Conservation (phyloP, 805 yeast species). For the Yarrowia alimentaria region DNA sequence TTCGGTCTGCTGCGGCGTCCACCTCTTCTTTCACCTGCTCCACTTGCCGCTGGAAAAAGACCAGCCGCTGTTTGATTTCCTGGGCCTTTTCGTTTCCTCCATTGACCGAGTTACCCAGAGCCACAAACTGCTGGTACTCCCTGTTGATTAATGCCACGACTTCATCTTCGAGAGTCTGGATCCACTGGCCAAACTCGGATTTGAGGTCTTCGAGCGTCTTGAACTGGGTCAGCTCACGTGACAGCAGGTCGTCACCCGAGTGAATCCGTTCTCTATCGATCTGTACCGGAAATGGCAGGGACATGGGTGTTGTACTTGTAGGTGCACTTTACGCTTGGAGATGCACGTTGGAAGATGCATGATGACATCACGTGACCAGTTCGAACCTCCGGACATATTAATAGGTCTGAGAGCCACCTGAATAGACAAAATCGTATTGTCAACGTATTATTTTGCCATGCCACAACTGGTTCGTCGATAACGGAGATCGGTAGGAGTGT, state of each 20-base stretch:
- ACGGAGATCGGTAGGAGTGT: too few species aligned
- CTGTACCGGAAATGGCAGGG: constrained; percentile 17
- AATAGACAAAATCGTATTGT: too few species aligned
- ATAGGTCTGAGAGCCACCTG: too few species aligned
- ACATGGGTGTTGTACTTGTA: background rate
- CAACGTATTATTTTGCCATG: too few species aligned
- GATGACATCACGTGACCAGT: too few species aligned
- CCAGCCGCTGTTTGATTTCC: constrained; percentile 12
- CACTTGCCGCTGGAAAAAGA: constrained; percentile 22
- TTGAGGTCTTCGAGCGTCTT: constrained; percentile 23
- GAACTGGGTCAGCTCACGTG: constrained; percentile 21
- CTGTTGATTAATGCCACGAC: constrained; percentile 24
- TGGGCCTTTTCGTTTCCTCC: constrained; percentile 7
- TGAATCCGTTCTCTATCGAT: constrained; percentile 5
- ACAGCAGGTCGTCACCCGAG: constrained; percentile 7
- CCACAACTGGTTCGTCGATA: too few species aligned
- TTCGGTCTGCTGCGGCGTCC: constrained; percentile 12
- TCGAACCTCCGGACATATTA: too few species aligned
- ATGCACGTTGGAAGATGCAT: too few species aligned
- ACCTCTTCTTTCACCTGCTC: constrained; percentile 23
- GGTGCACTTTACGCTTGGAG: too few species aligned
- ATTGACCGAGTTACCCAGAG: constrained; percentile 19
- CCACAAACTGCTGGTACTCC: constrained; percentile 27
- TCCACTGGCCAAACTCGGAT: constrained; percentile 19
- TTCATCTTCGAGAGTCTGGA: constrained; percentile 20